Evolutionary conservation across 768 basidiomycete species (phyloP).

Genomic region (Suillus tomentosus): DNA sequence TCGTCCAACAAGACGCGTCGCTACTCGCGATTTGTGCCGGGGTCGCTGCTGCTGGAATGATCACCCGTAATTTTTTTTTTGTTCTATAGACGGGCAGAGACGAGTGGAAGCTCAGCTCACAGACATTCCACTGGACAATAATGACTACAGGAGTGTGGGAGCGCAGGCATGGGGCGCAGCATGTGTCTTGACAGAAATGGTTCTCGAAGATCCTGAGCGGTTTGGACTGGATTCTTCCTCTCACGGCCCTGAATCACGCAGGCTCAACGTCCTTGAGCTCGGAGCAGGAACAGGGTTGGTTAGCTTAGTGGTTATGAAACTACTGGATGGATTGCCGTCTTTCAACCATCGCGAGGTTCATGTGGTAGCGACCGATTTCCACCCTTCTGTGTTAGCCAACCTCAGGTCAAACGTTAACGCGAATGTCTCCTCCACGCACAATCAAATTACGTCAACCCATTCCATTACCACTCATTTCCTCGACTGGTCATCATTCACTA

Average conservation of each 20-base stretch:
- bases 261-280: constrained; percentile 50
- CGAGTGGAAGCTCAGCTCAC: constrained; percentile 48
- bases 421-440: constrained; percentile 31
- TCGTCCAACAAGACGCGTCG: constrained; percentile 58
- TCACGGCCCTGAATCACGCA: background rate
- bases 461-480: constrained; percentile 32
- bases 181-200: constrained; percentile 76
- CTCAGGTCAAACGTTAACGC: constrained; percentile 43
- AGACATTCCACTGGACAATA: constrained; percentile 70
- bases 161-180: constrained; percentile 91
- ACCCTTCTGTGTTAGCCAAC: constrained; percentile 50
- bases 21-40: constrained; percentile 2
- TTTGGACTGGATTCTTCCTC: constrained; percentile 43
- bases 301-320: constrained; percentile 41
- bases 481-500: constrained; percentile 41
- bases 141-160: constrained; percentile 73
- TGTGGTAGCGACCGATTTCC: constrained; percentile 51
- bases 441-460: constrained; percentile 7
- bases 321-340: constrained; percentile 21
- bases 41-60: constrained; percentile 49
- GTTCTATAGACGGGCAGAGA: constrained; percentile 14
- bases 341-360: constrained; percentile 14
- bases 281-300: constrained; percentile 63
- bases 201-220: constrained; percentile 53
- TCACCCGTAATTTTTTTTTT: constrained; percentile 57